Conservation (phyloP, 352 stramenopile species). For the Pythium catenulatum region DNA sequence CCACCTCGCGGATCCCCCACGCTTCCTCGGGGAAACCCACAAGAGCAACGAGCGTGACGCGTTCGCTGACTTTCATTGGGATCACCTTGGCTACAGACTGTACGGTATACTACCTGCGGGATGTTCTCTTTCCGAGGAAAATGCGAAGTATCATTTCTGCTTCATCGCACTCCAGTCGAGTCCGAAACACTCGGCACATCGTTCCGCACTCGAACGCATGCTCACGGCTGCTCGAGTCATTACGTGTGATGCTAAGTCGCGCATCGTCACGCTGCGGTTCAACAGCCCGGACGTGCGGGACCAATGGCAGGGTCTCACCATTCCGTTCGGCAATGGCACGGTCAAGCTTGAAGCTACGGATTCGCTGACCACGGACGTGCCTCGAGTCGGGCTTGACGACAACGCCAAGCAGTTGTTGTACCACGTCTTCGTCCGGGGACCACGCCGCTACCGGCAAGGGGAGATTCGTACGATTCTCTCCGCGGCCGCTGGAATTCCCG, state of each 20-base stretch:
- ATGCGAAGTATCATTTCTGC: background rate
- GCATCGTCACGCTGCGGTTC: background rate
- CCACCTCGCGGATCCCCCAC: background rate
- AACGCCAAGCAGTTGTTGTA: background rate
- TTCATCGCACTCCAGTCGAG: too few relatives aligned
- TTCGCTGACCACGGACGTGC: background rate
- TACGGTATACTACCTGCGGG: background rate
- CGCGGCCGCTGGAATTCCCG: slow-evolving; percentile 31
- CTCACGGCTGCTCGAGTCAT: background rate
- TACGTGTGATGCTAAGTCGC: background rate
- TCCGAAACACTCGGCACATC: too few relatives aligned
- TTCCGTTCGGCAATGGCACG: background rate
- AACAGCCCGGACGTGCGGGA: background rate
- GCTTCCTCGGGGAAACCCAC: background rate
- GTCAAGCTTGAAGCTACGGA: background rate
- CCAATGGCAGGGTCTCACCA: background rate
- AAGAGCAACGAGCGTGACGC: background rate
- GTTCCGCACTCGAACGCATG: too few relatives aligned
- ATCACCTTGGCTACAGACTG: background rate
- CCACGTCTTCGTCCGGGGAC: background rate
- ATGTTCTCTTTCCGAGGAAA: background rate
- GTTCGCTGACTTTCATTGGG: background rate
- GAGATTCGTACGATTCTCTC: background rate
- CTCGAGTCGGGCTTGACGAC: background rate
- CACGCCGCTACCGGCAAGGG: background rate